These are phyloP conservation scores for Trichophaea hybrida DNA, from an alignment of 2,329 filamentous ascomycete species.

Conservation along the genomic window DNA sequence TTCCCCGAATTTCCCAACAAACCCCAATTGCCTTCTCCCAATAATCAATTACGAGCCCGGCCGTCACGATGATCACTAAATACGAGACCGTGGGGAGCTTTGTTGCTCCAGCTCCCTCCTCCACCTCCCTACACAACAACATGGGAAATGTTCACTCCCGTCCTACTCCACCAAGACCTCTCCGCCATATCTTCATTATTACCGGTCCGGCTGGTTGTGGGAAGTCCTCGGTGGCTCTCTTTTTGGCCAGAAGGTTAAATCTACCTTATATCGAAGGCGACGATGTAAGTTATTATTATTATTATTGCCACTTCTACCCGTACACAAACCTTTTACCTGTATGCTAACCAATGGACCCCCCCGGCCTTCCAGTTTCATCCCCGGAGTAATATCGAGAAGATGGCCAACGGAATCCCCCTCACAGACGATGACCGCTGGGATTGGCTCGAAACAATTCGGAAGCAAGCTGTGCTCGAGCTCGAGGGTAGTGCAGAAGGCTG, in stretches of 20 bases:
- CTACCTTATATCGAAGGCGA: slow-evolving; percentile 42
- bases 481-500: slow-evolving; percentile 52
- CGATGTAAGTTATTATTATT: slow-evolving; percentile 34
- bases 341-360: slow-evolving; percentile 6
- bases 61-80: slow-evolving; percentile 2
- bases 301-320: not conserved
- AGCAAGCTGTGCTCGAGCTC: slow-evolving; percentile 47
- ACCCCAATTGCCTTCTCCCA: not conserved
- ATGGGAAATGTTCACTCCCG: slow-evolving; percentile 14
- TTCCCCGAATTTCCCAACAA: too few relatives aligned
- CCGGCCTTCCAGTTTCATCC: slow-evolving; percentile 52
- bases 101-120: slow-evolving; percentile 14
- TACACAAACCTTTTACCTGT: not conserved
- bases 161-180: slow-evolving; percentile 7
- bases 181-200: slow-evolving; percentile 40
- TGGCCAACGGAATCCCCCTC: slow-evolving; percentile 67
- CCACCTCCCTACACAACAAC: slow-evolving; percentile 4
- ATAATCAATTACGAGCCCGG: not conserved
- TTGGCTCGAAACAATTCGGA: slow-evolving; percentile 70
- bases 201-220: slow-evolving; percentile 42
- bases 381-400: slow-evolving; percentile 72
- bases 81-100: slow-evolving; percentile 6
- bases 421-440: slow-evolving; percentile 95
- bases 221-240: slow-evolving; percentile 40
- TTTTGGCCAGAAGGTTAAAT: slow-evolving; percentile 34